Base-by-base conservation (phyloP, 306 rosid genomes). In the Abrus precatorius region DNA sequence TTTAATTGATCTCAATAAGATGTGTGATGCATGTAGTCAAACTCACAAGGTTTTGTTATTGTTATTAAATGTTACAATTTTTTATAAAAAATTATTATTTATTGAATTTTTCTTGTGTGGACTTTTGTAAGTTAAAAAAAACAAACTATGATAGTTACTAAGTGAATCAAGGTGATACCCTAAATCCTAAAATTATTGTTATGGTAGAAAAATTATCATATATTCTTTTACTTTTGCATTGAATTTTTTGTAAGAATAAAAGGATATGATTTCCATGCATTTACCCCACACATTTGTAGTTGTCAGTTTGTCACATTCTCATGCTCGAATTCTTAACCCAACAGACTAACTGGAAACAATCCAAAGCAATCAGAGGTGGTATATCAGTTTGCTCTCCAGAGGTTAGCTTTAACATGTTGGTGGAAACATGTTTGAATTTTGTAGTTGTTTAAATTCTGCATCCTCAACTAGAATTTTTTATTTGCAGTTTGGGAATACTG, bases 351-450 rank as follows among this genome's bases (percentile, higher is more conserved):
- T 55, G 85, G 83, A 88, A 88, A 75, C 85, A 86, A 47, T 83
- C 81, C 6, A 88, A 83, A 83, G 85, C 89, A 62, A 86, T 86
- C 71, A 88, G 89, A 79, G 94, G 94, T 62, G 94, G 94, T 1
- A 86, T 90, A 69, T 76, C 89, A 7, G 80, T 86, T 61, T 88
- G 83, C 84, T 83, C 86, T 72, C 92, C 90, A n/a, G 86, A 84
- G 94, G 94, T 90, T 68, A 29, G 57, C 56, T 20, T 5, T 3
- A 81, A 43, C 52, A 77, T 14, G 56, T 30, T 38, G 50, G 7
- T 52, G 33, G 36, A 11, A 36, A 60, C 71, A 64, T 38, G 75
- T 57, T 57, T 67, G 53, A 71, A 34, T 73, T 61, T 41, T 20
- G 20, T 32, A 64, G 29, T 61, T 64, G 43, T 27, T 82, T 7